Evolutionary conservation across 441 rosid genomes (phyloP), one percentile per base, ranked within the genome.

Genomic region (Syzygium malaccense): DNA sequence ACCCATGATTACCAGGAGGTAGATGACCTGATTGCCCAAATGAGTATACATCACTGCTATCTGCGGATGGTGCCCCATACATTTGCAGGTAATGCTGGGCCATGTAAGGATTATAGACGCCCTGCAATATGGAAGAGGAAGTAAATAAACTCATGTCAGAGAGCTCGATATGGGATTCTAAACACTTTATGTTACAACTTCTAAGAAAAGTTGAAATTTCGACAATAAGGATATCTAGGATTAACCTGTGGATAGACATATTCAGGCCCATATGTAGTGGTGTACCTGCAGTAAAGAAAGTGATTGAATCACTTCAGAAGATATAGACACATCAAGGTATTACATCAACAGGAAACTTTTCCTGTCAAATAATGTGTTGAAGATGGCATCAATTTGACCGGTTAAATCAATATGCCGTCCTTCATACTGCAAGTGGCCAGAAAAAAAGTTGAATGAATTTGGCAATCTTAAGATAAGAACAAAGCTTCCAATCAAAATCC

Each of bases 221-320:
- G 3, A 75, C 83, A 0, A 23, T 75, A 32, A 54, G 87, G 48
- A 83, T 20, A 32, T 88, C 37, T 75, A 84, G 86, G 58, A 83
- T 33, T 64, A 84, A 91, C 92, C 92, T 89, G 91, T 14, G 87
- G 55, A 84, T 84, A 86, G 86, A 87, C 86, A 33, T 32, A 80
- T 53, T 88, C 91, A 37, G 90, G 88, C 64, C 87, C 87, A 84
- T 89, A 91, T 25, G 91, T 11, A 26, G 88, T 57, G 75, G 88
- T 57, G 75, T 91, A 91, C 85, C 92, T 91, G 87, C 88, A 88
- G 84, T n/a, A 55, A 79, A 85, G 71, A 56, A 79, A 89, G 80
- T 80, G 30, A 80, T 75, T 33, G 25, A 8, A 37, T 26, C 41
- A 18, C 54, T 85, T 85, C 83, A 75, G 83, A 86, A 75, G 83